Base-by-base conservation (phyloP, 352 stramenopile genomes). In the Globisporangium carolinianum region DNA sequence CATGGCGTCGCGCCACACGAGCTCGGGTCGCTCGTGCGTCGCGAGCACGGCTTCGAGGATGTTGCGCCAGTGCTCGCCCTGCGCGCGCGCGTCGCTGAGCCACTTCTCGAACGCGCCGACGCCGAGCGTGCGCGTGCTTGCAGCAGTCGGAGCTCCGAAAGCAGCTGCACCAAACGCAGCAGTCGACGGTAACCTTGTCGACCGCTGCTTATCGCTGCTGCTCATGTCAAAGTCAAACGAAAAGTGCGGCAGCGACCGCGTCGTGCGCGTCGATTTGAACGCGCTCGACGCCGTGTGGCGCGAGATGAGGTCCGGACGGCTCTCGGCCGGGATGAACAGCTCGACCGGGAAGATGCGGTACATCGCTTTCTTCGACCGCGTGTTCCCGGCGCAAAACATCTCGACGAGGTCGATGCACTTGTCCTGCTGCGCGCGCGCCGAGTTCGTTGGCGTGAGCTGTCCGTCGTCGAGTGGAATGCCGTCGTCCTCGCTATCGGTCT, bases 311-410 rank as follows among this genome's bases (percentile, higher is more conserved):
- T 90, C 79, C 5, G 54, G 61, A 4, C 73, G 69, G 36, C 65
- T 81, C 53, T 87, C 79, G 2, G 57, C 68, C 12, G 83, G 77
- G 6, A 91, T 79, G 59, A 94, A 94, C 8, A 92, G 61, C 41
- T 92, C 84, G 1, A 92, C 84, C 0, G 84, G 84, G 43, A 94
- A 76, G 35, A 94, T 86, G 14, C 84, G 75, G 55, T 82, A 85
- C 68, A 94, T 87, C 0, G 71, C 68, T 55, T 82, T 88, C 57
- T 89, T 91, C 0, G 84, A 89, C 1, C 80, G 73, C 12, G 70
- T 84, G 52, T 94, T 94, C 12, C 82, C 82, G 9, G 80, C 79
- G 46, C 82, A 92, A 53, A 92, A 94, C 61, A 92, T 76, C 47
- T 92, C 82, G 38, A 94, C 79, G 3, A 94, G 62, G 47, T 87